Evolutionary conservation across 768 basidiomycete species (phyloP).

Genomic region (Cubamyces lactineus): DNA sequence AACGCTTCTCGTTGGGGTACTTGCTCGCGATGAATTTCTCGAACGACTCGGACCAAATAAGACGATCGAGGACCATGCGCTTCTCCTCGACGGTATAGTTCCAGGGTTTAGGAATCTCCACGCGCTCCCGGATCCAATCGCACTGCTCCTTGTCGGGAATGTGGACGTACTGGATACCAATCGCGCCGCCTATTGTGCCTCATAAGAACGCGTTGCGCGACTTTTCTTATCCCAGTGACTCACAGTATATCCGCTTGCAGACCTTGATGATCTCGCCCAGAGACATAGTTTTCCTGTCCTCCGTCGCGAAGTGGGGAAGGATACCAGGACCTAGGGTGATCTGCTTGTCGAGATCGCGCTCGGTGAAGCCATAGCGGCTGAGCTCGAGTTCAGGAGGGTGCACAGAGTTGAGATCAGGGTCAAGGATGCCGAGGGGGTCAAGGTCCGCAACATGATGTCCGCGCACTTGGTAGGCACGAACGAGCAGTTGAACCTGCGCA

Average conservation of each 20-base stretch:
- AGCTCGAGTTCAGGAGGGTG: constrained; percentile 90
- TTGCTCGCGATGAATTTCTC: constrained; percentile 99
- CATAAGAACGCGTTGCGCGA: no score
- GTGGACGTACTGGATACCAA: constrained; percentile 92
- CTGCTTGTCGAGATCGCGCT: constrained; percentile 91
- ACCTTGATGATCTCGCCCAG: constrained; percentile 89
- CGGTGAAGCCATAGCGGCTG: constrained; percentile 92
- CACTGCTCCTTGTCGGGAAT: constrained; percentile 98
- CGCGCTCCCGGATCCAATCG: constrained; percentile 96
- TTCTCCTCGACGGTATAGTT: constrained; percentile 98
- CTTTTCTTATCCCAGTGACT: not conserved
- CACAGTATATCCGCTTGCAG: constrained; percentile 89
- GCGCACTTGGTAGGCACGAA: constrained; percentile 97
- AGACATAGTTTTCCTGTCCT: constrained; percentile 84
- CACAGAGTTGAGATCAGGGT: constrained; percentile 79
- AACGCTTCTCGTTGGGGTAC: constrained; percentile 99
- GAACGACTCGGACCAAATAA: constrained; percentile 99
- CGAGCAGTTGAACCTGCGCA: constrained; percentile 97
- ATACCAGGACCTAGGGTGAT: constrained; percentile 95
- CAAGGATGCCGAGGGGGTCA: constrained; percentile 92
- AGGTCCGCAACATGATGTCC: constrained; percentile 96
- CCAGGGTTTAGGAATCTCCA: constrained; percentile 95
- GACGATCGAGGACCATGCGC: constrained; percentile 96
- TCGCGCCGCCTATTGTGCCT: constrained; percentile 48
- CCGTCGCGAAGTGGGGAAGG: constrained; percentile 90